Conservation (phyloP, 1,139 yeast genomes). For the Blastobotrys serpentis region DNA sequence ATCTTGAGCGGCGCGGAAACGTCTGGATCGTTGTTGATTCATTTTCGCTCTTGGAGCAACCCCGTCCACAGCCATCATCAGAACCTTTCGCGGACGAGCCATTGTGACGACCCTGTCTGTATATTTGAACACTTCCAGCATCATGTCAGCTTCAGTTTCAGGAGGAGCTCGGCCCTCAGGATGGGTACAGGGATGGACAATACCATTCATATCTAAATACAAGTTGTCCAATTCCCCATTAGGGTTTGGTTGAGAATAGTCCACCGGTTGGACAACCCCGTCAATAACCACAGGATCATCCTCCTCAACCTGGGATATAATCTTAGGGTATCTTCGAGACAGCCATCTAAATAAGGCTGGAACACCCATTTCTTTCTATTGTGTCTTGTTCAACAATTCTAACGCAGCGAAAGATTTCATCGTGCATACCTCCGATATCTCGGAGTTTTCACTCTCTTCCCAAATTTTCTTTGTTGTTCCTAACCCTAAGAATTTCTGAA, state of each 20-base stretch:
- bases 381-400: not conserved
- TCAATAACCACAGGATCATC: constrained; percentile 54
- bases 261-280: constrained; percentile 61
- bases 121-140: constrained; percentile 82
- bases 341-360: constrained; percentile 98
- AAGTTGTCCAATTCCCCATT: constrained; percentile 93
- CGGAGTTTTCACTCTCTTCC: not conserved
- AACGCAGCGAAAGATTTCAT: no score
- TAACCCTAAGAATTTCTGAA: not conserved
- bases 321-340: constrained; percentile 89
- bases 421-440: not conserved
- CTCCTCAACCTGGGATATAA: constrained; percentile 85
- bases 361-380: constrained; percentile 49
- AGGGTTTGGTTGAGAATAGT: constrained; percentile 77
- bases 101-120: constrained; percentile 86
- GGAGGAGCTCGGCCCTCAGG: constrained; percentile 95
- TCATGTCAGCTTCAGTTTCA: constrained; percentile 92
- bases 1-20: constrained; percentile 93
- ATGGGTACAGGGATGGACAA: constrained; percentile 96
- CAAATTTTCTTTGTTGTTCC: not conserved
- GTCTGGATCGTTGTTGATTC: constrained; percentile 96
- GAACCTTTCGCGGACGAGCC: constrained; percentile 91
- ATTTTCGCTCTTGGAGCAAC: constrained; percentile 98
- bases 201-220: constrained; percentile 95
- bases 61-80: constrained; percentile 95